Evolutionary conservation across 2,329 filamentous ascomycete species (phyloP), one percentile per base, ranked within the genome.

Genomic region (Monosporascus sp.): DNA sequence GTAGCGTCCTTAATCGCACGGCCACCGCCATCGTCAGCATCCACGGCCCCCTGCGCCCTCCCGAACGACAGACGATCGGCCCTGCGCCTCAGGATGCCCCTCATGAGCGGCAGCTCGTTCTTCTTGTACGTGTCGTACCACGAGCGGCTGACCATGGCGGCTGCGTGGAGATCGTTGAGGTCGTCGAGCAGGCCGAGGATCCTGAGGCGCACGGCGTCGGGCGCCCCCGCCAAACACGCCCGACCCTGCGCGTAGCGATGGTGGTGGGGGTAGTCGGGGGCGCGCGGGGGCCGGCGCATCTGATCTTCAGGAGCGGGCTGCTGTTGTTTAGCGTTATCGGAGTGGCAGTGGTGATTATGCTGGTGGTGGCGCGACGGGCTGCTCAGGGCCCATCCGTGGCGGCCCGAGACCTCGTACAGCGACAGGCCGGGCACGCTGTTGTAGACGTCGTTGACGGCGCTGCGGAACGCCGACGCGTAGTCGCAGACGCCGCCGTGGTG

Each of bases 361-460:
- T 65, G 64, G 38, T 59, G 60, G 50, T 74, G 65, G 57, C 73
- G 74, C 2, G 74, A 77, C 2, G 31, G 11, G 31, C 31, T 35
- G 31, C 31, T 35, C 11, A 80, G 54, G 0, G 70, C 77, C 78
- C 77, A 81, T 5, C 77, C 78, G 35, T 76, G 74, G 39, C 70
- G 70, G 0, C 77, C 76, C 17, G 72, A 76, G 1, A 80, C 71
- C 31, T 81, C 77, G 46, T 72, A 67, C 0, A 81, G 67, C 2
- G 76, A 79, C 5, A 81, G 55, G 0, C 78, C 79, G 7, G 66
- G 62, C 3, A 81, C 70, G 51, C 77, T 79, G 50, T 78, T 78
- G 53, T 74, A 78, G 2, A 81, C 74, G 53, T 81, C 77, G 25
- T 70, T 74, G 9, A 81, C 66, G 7, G 76, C 72, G 5, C 69